A percentile compares a stretch with the other conserved stretches of the same genome.
Conservation (phyloP, 2,329 filamentous ascomycete species). For the Pseudogymnoascus sp. region DNA sequence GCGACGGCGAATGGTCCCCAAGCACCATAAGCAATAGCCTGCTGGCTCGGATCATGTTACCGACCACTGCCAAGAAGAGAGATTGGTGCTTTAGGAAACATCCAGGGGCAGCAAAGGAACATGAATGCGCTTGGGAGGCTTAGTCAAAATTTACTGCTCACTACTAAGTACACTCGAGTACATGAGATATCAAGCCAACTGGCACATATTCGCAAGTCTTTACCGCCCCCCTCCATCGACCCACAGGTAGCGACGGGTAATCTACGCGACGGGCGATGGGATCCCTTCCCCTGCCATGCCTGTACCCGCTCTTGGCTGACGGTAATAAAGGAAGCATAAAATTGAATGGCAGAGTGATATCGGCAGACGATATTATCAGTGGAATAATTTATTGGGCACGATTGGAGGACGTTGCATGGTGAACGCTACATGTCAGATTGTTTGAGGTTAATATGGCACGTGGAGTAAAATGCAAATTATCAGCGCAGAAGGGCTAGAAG, state of each 20-base stretch:
- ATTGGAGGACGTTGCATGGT: background rate
- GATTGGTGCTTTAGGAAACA: background rate
- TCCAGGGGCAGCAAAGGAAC: background rate
- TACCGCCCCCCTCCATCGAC: background rate
- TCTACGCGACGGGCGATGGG: background rate
- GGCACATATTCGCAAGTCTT: background rate
- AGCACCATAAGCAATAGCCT: background rate
- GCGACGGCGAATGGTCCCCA: background rate
- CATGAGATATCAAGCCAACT: too few relatives aligned
- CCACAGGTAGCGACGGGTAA: background rate
- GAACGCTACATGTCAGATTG: background rate
- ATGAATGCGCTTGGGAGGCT: background rate
- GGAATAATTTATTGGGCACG: background rate
- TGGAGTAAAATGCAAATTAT: background rate
- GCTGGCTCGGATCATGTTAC: background rate
- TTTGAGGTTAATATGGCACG: background rate
- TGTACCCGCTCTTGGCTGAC: background rate
- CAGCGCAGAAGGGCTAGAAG: background rate
- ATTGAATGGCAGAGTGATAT: background rate
- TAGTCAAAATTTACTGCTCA: background rate
- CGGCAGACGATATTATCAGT: background rate
- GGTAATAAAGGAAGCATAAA: slow-evolving; percentile 5
- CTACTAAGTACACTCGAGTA: background rate
- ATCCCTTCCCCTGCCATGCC: background rate
- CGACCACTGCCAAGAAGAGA: background rate